Base-by-base conservation (phyloP, 345 rosid species). In the Clausena lansium region DNA sequence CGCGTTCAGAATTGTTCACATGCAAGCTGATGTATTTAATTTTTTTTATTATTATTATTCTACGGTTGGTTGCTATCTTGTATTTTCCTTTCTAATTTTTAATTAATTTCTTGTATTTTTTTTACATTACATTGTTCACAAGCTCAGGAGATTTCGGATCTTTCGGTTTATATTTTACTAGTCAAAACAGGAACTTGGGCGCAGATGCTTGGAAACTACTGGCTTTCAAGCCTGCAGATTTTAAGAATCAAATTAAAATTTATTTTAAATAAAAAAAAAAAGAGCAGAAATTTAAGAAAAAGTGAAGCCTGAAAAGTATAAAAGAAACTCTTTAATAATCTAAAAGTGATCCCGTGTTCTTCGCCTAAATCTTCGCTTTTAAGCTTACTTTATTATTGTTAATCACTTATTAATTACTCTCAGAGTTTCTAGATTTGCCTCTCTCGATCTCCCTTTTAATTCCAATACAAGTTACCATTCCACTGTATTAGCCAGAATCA, bases 341-440 rank as follows among this genome's bases (percentile, higher is more conserved):
- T 30, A 50, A 60, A 81, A 63, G 64, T 76, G 67, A 77, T 74
- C 61, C 84, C 84, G 67, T 67, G 81, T 61, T 83, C 68, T 66
- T 74, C 81, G 81, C 86, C 88, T 77, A 77, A 79, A 77, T 81
- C 76, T 71, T 32, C 78, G 80, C 78, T 33, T 60, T 60, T 74
- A 63, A 28, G 60, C 58, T 72, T 50, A 25, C 62, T 73, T 78
- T 70, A 57, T 60, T 58, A 27, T 6, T 25, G 6, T 17, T 27
- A 22, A 24, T n/a, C 35, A 13, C 45, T 52, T n/a, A 67, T 62
- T 30, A 28, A 13, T 30, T 14, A 69, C 59, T 75, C 77, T 82
- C 36, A 32, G 70, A 22, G 54, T 32, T 64, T 74, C 55, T 47
- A 58, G 66, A 73, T 14, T 32, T 74, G 30, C 38, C 14, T 67